A percentile compares a stretch with the other conserved stretches of the same genome.
Evolutionary conservation across 139 green algal genomes (phyloP).

Genomic region (Closterium sp.): DNA sequence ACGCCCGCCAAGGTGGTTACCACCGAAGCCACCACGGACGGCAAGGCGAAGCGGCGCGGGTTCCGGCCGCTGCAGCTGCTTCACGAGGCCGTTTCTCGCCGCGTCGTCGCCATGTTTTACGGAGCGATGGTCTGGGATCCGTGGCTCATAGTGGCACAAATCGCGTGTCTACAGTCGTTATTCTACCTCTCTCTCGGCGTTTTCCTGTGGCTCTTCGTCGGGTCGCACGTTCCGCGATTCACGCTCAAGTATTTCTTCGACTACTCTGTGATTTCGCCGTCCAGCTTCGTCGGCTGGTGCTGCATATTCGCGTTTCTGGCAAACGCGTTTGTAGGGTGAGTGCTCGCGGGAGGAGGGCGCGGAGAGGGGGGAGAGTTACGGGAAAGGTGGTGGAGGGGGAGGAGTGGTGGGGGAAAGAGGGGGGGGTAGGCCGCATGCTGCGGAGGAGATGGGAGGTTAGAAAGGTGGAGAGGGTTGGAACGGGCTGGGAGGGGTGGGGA

Average conservation of each 20-base stretch:
- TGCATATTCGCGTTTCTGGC: conserved; percentile 43
- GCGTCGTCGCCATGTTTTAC: conserved; percentile 50
- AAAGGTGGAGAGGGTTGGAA: too few species aligned
- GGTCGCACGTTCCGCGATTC: conserved; percentile 37
- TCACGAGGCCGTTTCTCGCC: background rate
- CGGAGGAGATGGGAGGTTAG: too few species aligned
- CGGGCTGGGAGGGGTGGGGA: too few species aligned
- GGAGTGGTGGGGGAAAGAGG: conserved; percentile 16
- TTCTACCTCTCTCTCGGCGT: conserved; percentile 37
- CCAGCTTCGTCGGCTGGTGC: conserved; percentile 33
- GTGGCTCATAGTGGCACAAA: conserved; percentile 48
- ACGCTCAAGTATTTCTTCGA: conserved; percentile 44
- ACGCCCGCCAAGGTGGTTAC: background rate
- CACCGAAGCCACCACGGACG: background rate
- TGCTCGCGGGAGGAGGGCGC: background rate
- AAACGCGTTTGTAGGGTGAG: conserved; percentile 36
- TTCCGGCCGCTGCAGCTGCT: background rate
- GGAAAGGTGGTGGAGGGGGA: background rate
- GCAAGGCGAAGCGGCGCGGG: conserved; percentile 1
- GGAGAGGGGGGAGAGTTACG: background rate
- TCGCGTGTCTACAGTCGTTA: conserved; percentile 26
- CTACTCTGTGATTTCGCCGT: background rate
- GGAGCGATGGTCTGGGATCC: conserved; percentile 49
- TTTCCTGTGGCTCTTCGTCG: conserved; percentile 42
- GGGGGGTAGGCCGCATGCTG: background rate